A percentile compares a stretch with the other conserved stretches of the same genome.
phyloP scores from a whole-genome alignment of 1,284 basidiomycete species.

The Tilletia walkeri region DNA sequence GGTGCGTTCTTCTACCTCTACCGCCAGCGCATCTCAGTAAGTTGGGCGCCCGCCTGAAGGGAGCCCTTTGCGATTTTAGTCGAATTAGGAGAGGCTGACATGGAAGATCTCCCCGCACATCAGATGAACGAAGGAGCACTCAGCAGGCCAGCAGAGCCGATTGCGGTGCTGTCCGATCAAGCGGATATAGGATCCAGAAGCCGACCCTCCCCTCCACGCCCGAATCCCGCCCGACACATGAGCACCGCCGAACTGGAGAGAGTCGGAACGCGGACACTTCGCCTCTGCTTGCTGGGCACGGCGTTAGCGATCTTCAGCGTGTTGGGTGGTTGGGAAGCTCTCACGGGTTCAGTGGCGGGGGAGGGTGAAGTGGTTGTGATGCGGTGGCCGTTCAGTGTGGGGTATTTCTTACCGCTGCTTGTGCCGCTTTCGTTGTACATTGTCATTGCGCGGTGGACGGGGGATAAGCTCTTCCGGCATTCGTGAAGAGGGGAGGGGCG shows the following conservation, averaged over 20 bases:
- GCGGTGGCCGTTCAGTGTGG: conserved; percentile 32
- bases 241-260: conserved; percentile 2
- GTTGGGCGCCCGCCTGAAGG: no score
- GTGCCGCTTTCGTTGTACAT: conserved; percentile 46
- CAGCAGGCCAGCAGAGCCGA: no score
- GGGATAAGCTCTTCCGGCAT: conserved; percentile 40
- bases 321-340: neutral
- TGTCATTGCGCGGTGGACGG: conserved; percentile 50
- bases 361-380: neutral
- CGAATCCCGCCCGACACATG: no score
- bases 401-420: conserved; percentile 43
- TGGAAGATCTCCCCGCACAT: no score
- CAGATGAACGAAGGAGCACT: no score
- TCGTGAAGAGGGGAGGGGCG: conserved; percentile 19
- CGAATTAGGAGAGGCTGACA: no score
- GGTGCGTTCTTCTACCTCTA: no score
- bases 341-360: neutral
- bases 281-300: neutral
- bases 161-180: no score
- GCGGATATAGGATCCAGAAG: no score
- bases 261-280: neutral
- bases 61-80: no score
- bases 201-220: no score
- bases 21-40: no score
- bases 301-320: neutral